Evolutionary conservation across 2,329 filamentous ascomycete species (phyloP).

Genomic region (Fusarium ambrosium): DNA sequence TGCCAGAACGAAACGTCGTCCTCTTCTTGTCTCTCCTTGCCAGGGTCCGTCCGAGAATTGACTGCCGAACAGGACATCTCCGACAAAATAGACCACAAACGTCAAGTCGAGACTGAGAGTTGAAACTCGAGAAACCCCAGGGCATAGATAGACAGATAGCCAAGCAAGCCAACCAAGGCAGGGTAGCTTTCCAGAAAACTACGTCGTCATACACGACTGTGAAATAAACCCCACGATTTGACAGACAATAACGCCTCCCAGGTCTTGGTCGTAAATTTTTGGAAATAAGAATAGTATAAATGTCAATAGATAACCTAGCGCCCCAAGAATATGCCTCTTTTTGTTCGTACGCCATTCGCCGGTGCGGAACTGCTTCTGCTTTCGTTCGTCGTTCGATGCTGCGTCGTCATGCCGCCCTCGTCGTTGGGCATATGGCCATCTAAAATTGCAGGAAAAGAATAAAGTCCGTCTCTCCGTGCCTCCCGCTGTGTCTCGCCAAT

Average conservation of each 20-base stretch:
- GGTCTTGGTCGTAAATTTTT: constrained; percentile 42
- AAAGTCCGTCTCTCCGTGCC: constrained; percentile 42
- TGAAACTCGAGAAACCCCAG: background rate
- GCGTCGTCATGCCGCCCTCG: constrained; percentile 49
- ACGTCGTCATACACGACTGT: background rate
- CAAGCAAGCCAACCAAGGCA: background rate
- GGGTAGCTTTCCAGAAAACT: background rate
- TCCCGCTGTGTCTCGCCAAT: constrained; percentile 42
- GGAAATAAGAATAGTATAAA: constrained; percentile 50
- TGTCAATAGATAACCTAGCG: constrained; percentile 54
- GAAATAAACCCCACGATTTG: constrained; percentile 6
- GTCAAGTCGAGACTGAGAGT: background rate
- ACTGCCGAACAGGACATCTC: background rate
- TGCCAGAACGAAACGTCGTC: background rate
- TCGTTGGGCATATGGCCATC: constrained; percentile 44
- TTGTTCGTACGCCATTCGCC: constrained; percentile 58
- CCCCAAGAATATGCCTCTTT: constrained; percentile 55
- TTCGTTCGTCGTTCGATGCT: constrained; percentile 52
- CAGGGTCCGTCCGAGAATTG: background rate
- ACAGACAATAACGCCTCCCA: constrained; percentile 21
- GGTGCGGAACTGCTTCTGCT: constrained; percentile 51
- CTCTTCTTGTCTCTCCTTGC: background rate
- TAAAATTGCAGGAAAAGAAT: constrained; percentile 47
- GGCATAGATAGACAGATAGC: background rate
- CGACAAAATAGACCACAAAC: background rate